Evolutionary conservation across 495 filamentous ascomycete species (phyloP).

Genomic region (Aspergillus olivimuriae): DNA sequence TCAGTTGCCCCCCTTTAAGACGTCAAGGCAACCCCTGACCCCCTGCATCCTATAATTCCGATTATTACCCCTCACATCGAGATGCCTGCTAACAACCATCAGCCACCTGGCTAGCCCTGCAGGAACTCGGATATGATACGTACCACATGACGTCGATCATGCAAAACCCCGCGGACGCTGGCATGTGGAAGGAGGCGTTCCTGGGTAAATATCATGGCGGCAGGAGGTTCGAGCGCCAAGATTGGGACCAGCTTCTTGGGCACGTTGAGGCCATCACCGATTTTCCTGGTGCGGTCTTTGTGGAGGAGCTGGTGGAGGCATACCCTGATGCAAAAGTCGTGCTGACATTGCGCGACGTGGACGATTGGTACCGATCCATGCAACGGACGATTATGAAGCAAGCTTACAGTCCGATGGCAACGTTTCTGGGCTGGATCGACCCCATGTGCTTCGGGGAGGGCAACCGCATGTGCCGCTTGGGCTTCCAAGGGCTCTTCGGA

Average conservation of each 20-base stretch:
- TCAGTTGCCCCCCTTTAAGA: constrained; percentile 1
- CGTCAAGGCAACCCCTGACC: background rate
- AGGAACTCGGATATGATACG: constrained; percentile 10
- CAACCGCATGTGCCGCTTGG: constrained; percentile 19
- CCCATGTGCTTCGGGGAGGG: constrained; percentile 10
- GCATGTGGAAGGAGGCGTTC: constrained; percentile 46
- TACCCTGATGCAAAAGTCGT: constrained; percentile 41
- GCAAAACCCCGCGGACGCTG: constrained; percentile 34
- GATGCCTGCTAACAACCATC: background rate
- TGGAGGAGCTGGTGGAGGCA: constrained; percentile 30
- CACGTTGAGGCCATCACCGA: constrained; percentile 32
- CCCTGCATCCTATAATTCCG: background rate
- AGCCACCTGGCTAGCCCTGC: constrained; percentile 12
- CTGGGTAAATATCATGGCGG: constrained; percentile 42
- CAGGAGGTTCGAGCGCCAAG: constrained; percentile 36
- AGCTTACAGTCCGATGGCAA: constrained; percentile 9
- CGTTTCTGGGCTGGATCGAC: constrained; percentile 12
- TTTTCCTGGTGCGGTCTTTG: constrained; percentile 34
- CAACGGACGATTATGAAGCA: constrained; percentile 27
- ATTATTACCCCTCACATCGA: background rate
- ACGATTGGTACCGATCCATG: constrained; percentile 38
- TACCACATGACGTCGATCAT: constrained; percentile 18
- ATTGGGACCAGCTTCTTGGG: constrained; percentile 50
- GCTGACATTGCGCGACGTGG: constrained; percentile 30
- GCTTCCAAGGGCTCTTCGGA: constrained; percentile 25